Conservation (phyloP, 2,329 filamentous ascomycete genomes). For the Leptodontidium sp. region DNA sequence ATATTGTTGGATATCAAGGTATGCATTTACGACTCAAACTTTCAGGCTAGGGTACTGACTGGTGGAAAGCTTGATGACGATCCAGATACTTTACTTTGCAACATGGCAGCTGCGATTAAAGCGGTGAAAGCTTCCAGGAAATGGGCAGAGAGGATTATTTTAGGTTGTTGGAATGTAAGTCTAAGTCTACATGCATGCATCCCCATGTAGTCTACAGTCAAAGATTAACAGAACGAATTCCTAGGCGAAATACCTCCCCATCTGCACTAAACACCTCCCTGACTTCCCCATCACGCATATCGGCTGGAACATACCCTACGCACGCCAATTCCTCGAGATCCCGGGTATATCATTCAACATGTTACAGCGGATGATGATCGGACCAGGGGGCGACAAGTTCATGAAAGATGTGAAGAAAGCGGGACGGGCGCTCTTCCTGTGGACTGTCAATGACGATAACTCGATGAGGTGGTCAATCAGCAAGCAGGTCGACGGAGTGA, state of each 20-base stretch:
- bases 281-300: slow-evolving; percentile 72
- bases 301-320: slow-evolving; percentile 65
- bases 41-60: not conserved
- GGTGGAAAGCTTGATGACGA: slow-evolving; percentile 69
- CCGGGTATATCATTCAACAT: slow-evolving; percentile 82
- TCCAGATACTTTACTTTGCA: slow-evolving; percentile 72
- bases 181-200: no score
- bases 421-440: slow-evolving; percentile 72
- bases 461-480: slow-evolving; percentile 85
- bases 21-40: slow-evolving; percentile 24
- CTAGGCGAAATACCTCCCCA: slow-evolving; percentile 71
- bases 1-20: slow-evolving; percentile 90
- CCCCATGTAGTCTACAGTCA: not conserved
- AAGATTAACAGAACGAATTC: slow-evolving; percentile 11
- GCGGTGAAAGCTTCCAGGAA: slow-evolving; percentile 58
- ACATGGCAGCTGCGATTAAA: slow-evolving; percentile 70
- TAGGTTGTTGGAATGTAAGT: slow-evolving; percentile 82
- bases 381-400: slow-evolving; percentile 72
- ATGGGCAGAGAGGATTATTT: slow-evolving; percentile 78
- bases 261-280: slow-evolving; percentile 69
- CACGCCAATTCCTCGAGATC: slow-evolving; percentile 72
- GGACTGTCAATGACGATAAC: slow-evolving; percentile 84
- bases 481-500: slow-evolving; percentile 75
- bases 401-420: slow-evolving; percentile 64
- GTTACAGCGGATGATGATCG: slow-evolving; percentile 71